Percentiles rank a stretch among this genome's conserved stretches.
These are phyloP conservation scores for Epichloe gansuensis DNA, from an alignment of 2,329 filamentous ascomycete genomes.

Conservation along the genomic window DNA sequence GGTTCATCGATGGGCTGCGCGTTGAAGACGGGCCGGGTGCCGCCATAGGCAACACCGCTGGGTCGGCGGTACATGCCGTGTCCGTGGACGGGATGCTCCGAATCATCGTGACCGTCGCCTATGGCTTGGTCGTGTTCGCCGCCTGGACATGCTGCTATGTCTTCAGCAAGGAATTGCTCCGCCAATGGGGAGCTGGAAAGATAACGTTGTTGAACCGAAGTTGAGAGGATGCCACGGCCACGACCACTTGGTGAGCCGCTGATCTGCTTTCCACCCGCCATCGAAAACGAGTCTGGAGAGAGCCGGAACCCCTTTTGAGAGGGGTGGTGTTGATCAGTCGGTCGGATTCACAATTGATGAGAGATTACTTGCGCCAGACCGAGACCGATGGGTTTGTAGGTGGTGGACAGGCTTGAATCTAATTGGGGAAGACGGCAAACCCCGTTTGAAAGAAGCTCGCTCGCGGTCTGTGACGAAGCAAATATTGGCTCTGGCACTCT, in stretches of 20 bases:
- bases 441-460: no score
- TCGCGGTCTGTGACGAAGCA: no score
- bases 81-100: slow-evolving; percentile 24
- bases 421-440: no score
- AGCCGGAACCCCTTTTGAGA: not conserved
- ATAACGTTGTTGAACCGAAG: slow-evolving; percentile 22
- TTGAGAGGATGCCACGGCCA: slow-evolving; percentile 2
- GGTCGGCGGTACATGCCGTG: slow-evolving; percentile 59
- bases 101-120: slow-evolving; percentile 19
- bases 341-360: not conserved
- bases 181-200: slow-evolving; percentile 51
- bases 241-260: slow-evolving; percentile 4
- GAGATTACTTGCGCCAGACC: not conserved
- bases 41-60: slow-evolving; percentile 61
- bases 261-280: slow-evolving; percentile 3
- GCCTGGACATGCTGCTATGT: slow-evolving; percentile 52
- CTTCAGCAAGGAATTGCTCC: slow-evolving; percentile 50
- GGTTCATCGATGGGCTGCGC: slow-evolving; percentile 35
- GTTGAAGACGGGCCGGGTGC: slow-evolving; percentile 56
- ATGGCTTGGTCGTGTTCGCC: slow-evolving; percentile 31
- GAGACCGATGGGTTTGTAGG: no score
- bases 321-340: not conserved
- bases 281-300: not conserved
- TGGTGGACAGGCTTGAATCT: no score
- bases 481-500: not conserved